Evolutionary conservation across 2,329 filamentous ascomycete genomes (phyloP).

Genomic region (Capronia epimyces): DNA sequence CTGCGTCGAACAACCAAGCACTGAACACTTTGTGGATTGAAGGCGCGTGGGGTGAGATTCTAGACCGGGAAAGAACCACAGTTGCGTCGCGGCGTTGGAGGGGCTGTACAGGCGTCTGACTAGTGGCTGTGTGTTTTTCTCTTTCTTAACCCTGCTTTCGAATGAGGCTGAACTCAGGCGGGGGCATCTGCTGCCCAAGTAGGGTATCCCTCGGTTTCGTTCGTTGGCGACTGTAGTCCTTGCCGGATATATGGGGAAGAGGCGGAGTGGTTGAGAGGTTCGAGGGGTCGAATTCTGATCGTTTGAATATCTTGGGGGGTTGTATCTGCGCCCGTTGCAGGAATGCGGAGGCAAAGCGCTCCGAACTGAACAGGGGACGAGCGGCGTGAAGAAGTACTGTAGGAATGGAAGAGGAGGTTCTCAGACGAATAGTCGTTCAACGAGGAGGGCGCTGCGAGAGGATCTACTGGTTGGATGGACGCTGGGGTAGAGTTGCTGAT

Average conservation of each 20-base stretch:
- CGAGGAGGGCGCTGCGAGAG: neutral
- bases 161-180: neutral
- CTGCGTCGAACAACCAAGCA: slow-evolving; percentile 1
- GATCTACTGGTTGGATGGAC: neutral
- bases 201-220: neutral
- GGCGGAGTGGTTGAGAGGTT: neutral
- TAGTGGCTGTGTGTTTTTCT: neutral
- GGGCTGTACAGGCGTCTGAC: neutral
- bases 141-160: slow-evolving; percentile 8
- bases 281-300: neutral
- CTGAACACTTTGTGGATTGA: neutral
- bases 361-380: slow-evolving; percentile 1
- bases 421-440: neutral
- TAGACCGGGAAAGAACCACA: slow-evolving; percentile 17
- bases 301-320: neutral
- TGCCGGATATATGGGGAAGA: neutral
- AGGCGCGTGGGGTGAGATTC: slow-evolving; percentile 1
- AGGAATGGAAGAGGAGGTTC: no score
- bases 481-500: neutral
- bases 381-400: neutral
- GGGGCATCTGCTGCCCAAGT: neutral
- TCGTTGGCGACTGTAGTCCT: neutral
- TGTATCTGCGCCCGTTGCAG: neutral
- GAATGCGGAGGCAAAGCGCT: neutral
- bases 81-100: neutral